These are phyloP conservation scores for Micromonas pusilla DNA, from an alignment of 139 green algal genomes.

Conservation along the genomic window DNA sequence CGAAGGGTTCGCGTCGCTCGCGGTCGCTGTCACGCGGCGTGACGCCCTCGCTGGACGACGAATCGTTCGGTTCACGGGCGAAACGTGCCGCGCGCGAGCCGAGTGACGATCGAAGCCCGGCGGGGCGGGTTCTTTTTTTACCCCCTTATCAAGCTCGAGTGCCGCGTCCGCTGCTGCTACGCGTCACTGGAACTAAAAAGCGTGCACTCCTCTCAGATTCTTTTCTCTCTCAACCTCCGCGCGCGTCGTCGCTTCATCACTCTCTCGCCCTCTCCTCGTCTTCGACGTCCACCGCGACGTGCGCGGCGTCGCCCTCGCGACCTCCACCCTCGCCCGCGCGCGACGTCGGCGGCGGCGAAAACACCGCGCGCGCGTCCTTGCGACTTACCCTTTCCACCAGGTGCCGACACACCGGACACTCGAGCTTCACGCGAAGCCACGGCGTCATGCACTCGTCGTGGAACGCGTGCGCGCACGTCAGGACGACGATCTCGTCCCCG, in stretches of 20 bases:
- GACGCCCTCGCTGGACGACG: too few species aligned
- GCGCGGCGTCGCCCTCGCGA: background rate
- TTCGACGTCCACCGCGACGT: background rate
- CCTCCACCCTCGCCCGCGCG: background rate
- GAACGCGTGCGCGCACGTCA: conserved; percentile 4
- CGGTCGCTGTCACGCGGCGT: too few species aligned
- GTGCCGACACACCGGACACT: background rate
- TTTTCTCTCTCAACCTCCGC: background rate
- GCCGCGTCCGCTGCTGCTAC: too few species aligned
- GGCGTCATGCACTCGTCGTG: background rate
- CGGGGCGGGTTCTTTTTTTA: too few species aligned
- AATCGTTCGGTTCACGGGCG: too few species aligned
- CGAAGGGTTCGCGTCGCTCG: too few species aligned
- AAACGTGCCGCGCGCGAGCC: too few species aligned
- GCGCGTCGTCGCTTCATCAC: background rate
- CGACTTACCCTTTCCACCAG: background rate
- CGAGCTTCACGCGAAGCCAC: background rate
- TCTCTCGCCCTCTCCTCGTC: background rate
- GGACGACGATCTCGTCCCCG: background rate
- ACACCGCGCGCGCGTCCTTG: background rate
- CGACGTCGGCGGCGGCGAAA: too few species aligned
- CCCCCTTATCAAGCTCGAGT: too few species aligned
- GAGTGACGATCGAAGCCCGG: too few species aligned
- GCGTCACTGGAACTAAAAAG: too few species aligned
- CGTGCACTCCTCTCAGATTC: too few species aligned